phyloP scores from a whole-genome alignment of 1,284 basidiomycete species.

The Phenoliferia sp. region DNA sequence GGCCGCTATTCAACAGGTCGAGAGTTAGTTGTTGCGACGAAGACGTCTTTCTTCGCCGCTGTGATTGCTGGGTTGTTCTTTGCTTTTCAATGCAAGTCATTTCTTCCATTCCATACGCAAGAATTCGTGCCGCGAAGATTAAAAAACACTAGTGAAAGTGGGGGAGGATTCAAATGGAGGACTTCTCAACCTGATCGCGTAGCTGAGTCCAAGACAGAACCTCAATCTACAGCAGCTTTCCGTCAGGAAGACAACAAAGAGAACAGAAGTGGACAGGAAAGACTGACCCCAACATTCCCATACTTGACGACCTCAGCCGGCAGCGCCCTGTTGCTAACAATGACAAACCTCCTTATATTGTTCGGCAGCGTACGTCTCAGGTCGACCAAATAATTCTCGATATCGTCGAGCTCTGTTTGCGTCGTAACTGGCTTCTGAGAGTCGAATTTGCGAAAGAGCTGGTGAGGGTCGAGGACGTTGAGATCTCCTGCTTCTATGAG shows the following conservation, averaged over 20 bases:
- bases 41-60: background rate
- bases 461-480: background rate
- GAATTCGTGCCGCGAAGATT: too few relatives aligned
- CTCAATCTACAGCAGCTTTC: too few relatives aligned
- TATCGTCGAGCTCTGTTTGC: background rate
- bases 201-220: too few relatives aligned
- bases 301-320: background rate
- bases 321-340: background rate
- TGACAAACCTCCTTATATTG: background rate
- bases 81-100: too few relatives aligned
- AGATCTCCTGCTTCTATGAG: background rate
- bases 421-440: background rate
- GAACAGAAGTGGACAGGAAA: background rate
- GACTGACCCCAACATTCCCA: background rate
- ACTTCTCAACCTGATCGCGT: too few relatives aligned
- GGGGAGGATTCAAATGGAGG: too few relatives aligned
- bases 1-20: constrained; percentile 43
- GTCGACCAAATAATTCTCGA: background rate
- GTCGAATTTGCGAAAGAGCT: background rate
- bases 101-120: too few relatives aligned
- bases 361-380: background rate
- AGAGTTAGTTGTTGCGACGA: constrained; percentile 9
- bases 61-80: too few relatives aligned
- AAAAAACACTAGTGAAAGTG: too few relatives aligned
- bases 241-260: too few relatives aligned